Evolutionary conservation across 345 rosid genomes (phyloP).

Genomic region (Euphorbia peplus): DNA sequence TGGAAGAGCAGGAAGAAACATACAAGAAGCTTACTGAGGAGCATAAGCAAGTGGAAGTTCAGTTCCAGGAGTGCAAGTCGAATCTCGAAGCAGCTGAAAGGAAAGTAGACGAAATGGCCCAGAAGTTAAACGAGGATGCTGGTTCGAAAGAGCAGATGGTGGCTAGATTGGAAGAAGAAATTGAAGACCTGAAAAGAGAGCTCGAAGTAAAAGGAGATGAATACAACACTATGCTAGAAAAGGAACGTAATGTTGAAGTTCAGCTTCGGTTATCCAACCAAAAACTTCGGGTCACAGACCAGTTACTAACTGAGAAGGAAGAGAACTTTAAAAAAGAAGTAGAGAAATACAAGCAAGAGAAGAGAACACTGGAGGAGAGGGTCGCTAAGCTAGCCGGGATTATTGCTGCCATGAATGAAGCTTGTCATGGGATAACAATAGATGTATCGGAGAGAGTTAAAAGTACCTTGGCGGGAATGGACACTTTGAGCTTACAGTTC

Average conservation of each 20-base stretch:
- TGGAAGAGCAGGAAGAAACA: conserved; percentile 41
- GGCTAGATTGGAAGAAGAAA: conserved; percentile 47
- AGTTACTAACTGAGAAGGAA: conserved; percentile 70
- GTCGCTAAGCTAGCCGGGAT: conserved; percentile 30
- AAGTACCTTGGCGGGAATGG: conserved; percentile 35
- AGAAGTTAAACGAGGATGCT: conserved; percentile 9
- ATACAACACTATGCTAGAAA: conserved; percentile 44
- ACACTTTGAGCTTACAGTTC: conserved; percentile 35
- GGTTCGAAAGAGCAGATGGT: conserved; percentile 42
- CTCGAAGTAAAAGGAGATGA: conserved; percentile 85
- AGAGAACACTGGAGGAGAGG: conserved; percentile 53
- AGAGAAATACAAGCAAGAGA: conserved; percentile 60
- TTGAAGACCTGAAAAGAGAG: conserved; percentile 64
- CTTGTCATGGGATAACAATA: conserved; percentile 43
- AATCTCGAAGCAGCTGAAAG: conserved; percentile 26
- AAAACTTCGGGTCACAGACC: conserved; percentile 87
- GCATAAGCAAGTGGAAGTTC: conserved; percentile 35
- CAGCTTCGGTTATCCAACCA: conserved; percentile 88
- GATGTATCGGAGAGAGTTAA: conserved; percentile 42
- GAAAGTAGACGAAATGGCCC: conserved; percentile 17
- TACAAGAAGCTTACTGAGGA: conserved; percentile 50
- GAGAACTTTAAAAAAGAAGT: conserved; percentile 57
- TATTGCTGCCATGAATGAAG: conserved; percentile 36
- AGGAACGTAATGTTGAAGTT: conserved; percentile 61
- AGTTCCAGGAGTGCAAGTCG: conserved; percentile 20